Percentiles rank a stretch among this genome's conserved stretches.
These are phyloP conservation scores for Pterocarpus santalinus DNA, from an alignment of 306 rosid genomes.

Conservation along the genomic window DNA sequence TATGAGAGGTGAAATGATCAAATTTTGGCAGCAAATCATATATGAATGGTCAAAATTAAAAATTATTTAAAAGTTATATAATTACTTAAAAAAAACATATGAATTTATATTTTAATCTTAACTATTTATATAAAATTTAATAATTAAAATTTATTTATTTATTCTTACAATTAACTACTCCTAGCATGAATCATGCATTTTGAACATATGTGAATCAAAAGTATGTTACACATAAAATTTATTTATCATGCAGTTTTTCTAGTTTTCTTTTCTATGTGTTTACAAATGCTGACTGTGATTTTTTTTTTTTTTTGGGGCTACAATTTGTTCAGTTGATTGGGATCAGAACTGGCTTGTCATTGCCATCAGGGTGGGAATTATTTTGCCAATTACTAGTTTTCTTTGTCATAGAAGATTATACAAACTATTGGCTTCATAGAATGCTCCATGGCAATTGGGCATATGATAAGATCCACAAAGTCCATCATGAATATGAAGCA, in stretches of 20 bases:
- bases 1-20: too few relatives aligned
- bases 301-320: background rate
- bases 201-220: too few relatives aligned
- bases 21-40: too few relatives aligned
- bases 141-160: too few relatives aligned
- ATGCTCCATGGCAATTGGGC: constrained; percentile 82
- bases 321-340: constrained; percentile 66
- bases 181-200: too few relatives aligned
- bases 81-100: too few relatives aligned
- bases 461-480: constrained; percentile 78
- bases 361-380: constrained; percentile 87
- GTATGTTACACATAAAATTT: too few relatives aligned
- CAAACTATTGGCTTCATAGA: constrained; percentile 84
- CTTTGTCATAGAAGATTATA: constrained; percentile 78
- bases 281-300: background rate
- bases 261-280: background rate
- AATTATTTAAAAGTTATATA: too few relatives aligned
- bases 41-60: too few relatives aligned
- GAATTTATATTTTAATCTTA: too few relatives aligned
- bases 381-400: constrained; percentile 68
- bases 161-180: too few relatives aligned
- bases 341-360: constrained; percentile 72
- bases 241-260: background rate
- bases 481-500: constrained; percentile 85
- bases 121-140: too few relatives aligned